phyloP scores from a whole-genome alignment of 139 green algal species.

The Chlorella vulgaris region DNA sequence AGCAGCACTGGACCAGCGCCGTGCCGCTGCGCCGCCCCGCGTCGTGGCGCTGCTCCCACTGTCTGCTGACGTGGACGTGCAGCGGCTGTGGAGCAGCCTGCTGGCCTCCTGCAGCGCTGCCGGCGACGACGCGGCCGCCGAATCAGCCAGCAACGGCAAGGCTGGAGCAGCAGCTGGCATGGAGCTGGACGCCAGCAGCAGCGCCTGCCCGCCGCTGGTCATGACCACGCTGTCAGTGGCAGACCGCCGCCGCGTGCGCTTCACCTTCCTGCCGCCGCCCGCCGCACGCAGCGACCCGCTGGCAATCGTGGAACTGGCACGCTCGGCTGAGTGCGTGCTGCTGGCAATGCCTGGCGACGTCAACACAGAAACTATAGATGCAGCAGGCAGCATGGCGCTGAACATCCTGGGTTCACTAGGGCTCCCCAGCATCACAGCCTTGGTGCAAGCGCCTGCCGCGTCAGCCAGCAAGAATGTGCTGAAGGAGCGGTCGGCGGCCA shows the following conservation, averaged over 20 bases:
- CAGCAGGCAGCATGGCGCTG: constrained; percentile 57
- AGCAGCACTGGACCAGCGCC: constrained; percentile 60
- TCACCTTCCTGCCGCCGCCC: constrained; percentile 76
- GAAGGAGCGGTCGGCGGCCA: constrained; percentile 76
- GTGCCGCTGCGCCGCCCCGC: constrained; percentile 50
- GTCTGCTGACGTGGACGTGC: constrained; percentile 56
- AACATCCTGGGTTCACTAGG: constrained; percentile 76
- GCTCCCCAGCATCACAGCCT: constrained; percentile 62
- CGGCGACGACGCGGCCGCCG: background rate
- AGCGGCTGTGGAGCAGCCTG: constrained; percentile 48
- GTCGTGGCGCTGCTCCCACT: constrained; percentile 79
- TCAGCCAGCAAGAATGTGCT: constrained; percentile 42
- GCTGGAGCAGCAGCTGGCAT: constrained; percentile 10
- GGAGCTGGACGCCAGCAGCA: constrained; percentile 7
- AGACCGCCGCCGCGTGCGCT: constrained; percentile 41
- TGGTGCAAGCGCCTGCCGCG: constrained; percentile 45
- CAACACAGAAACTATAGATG: constrained; percentile 50
- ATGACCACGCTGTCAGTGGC: constrained; percentile 50
- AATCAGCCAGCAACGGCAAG: background rate
- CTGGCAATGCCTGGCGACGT: constrained; percentile 60
- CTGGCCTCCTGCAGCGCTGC: constrained; percentile 40
- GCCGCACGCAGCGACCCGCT: constrained; percentile 62
- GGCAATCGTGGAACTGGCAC: constrained; percentile 65
- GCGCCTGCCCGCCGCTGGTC: background rate
- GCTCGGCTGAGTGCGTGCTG: constrained; percentile 67